A percentile compares a stretch with the other conserved stretches of the same genome.
phyloP scores from a whole-genome alignment of 805 yeast genomes.

The Geotrichum ghanense region DNA sequence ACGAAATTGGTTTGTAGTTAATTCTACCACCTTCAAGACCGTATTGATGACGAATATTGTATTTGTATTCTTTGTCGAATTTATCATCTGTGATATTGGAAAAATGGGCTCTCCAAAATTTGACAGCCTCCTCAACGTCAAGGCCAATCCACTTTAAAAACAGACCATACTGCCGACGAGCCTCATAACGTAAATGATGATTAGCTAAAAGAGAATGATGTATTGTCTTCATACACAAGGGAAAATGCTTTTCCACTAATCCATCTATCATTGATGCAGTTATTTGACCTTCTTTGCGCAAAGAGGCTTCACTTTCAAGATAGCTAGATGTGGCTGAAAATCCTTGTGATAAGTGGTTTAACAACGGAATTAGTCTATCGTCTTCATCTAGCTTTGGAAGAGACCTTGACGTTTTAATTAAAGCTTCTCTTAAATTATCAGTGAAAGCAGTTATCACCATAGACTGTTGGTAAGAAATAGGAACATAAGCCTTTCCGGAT shows the following conservation, averaged over 20 bases:
- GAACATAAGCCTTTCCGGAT: constrained; percentile 73
- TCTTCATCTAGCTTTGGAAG: constrained; percentile 85
- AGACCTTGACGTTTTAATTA: constrained; percentile 61
- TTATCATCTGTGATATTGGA: constrained; percentile 50
- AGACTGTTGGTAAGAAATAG: constrained; percentile 66
- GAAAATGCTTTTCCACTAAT: constrained; percentile 52
- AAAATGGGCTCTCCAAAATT: constrained; percentile 73
- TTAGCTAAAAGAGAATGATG: constrained; percentile 46
- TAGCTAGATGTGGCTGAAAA: constrained; percentile 41
- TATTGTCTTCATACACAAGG: constrained; percentile 66
- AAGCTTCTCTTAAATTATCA: constrained; percentile 36
- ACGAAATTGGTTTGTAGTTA: constrained; percentile 78
- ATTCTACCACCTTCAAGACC: constrained; percentile 87
- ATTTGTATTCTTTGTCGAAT: constrained; percentile 79
- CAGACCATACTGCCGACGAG: constrained; percentile 74
- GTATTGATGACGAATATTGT: constrained; percentile 79
- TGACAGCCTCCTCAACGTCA: constrained; percentile 73
- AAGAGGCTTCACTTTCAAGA: constrained; percentile 25
- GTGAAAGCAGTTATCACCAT: constrained; percentile 61
- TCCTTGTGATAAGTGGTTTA: constrained; percentile 66
- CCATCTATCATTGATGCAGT: constrained; percentile 51
- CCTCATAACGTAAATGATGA: constrained; percentile 71
- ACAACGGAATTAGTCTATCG: constrained; percentile 74
- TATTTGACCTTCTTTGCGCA: constrained; percentile 33
- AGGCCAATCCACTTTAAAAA: constrained; percentile 88